Evolutionary conservation across 1,284 basidiomycete species (phyloP), one percentile per base, ranked within the genome.

Genomic region (Sparassis latifolia): DNA sequence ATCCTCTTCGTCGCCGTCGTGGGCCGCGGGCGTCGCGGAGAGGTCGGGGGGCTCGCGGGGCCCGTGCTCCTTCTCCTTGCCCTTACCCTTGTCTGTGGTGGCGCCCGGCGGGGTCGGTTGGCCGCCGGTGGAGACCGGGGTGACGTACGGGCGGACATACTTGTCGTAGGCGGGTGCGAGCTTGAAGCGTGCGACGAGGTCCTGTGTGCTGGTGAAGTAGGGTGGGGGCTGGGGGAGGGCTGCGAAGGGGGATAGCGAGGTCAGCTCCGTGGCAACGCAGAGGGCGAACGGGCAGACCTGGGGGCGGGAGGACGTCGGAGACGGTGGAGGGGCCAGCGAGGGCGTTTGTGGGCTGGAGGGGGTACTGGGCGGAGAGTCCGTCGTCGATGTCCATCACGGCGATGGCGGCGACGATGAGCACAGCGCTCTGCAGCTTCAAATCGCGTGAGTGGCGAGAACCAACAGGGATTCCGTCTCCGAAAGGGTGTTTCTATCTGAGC

Each of bases 101-200:
- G 31, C 44, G 6, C 10, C 10, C 7, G 55, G 59, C 45, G 51
- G 61, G 30, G 52, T 39, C 48, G 47, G 62, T 57, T 28, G 63
- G 55, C 32, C 65, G 57, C 50, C 38, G 58, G 52, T 53, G 46
- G 61, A 64, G 45, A 61, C 64, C 45, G 62, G 65, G 46, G 63
- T 47, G 30, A 64, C 61, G 60, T 73, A 70, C 29, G 79, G 76
- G 27, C 80, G 75, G 44, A 89, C 86, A 62, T 89, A 84, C 61
- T 82, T 85, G 70, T 89, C 82, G 64, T 89, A 89, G 10, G 84
- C 80, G 6, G 80, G 62, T 45, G 81, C 73, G 35, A 89, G 78
- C 45, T 77, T 69, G 58, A 89, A 85, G 52, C 83, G 82, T 41
- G 76, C 69, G 52, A 89, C 72, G 48, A 89, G 79, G 66, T 89